These are phyloP conservation scores for Backusella liffmaniae DNA, from an alignment of 192 early-diverging fungal species.

Conservation along the genomic window DNA sequence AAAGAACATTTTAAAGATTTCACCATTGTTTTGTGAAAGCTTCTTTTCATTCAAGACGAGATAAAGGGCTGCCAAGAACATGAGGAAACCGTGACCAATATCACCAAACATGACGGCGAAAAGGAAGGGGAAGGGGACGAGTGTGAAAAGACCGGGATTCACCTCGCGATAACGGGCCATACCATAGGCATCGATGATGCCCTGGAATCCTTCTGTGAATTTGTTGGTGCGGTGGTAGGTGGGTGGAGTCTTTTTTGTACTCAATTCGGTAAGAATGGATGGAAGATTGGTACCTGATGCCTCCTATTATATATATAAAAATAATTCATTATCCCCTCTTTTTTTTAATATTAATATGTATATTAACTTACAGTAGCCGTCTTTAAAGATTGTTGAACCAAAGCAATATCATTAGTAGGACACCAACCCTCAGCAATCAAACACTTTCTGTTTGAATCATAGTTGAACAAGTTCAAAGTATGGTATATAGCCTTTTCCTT, in stretches of 20 bases:
- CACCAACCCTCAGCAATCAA: conserved; percentile 99
- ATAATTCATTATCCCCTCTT: background rate
- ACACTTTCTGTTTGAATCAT: conserved; percentile 89
- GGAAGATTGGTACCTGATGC: conserved; percentile 82
- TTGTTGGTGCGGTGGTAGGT: conserved; percentile 97
- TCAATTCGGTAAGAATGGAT: conserved; percentile 83
- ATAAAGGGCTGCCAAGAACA: conserved; percentile 74
- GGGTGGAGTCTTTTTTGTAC: conserved; percentile 86
- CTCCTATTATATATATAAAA: background rate
- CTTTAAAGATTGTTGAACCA: conserved; percentile 81
- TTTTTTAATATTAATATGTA: background rate
- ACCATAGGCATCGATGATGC: conserved; percentile 97
- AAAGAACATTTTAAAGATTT: conserved; percentile 88
- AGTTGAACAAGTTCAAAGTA: conserved; percentile 94
- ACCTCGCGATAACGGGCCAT: conserved; percentile 95
- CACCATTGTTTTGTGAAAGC: conserved; percentile 70
- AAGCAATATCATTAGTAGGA: conserved; percentile 80
- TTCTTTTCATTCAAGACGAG: conserved; percentile 81
- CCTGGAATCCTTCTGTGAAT: conserved; percentile 95
- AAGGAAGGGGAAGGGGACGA: conserved; percentile 98
- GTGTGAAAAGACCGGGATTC: conserved; percentile 96
- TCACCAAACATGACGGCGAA: conserved; percentile 99
- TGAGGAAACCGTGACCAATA: conserved; percentile 91
- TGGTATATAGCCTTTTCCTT: conserved; percentile 99
- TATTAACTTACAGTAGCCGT: conserved; percentile 56